Conservation (phyloP, 129 eudicot species). For the Ambrosia trifida region DNA sequence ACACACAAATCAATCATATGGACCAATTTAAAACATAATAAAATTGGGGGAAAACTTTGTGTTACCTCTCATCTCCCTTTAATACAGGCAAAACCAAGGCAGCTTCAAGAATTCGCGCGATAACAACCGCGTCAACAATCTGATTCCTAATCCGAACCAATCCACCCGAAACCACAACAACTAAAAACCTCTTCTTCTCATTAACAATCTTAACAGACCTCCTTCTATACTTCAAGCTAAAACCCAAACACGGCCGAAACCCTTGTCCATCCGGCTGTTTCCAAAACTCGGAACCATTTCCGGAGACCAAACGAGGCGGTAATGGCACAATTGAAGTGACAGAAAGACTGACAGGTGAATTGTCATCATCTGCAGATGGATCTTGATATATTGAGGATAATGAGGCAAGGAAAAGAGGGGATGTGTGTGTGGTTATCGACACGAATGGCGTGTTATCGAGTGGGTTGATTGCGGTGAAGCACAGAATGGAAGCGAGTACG, state of each 20-base stretch:
- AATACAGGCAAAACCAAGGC: slow-evolving; percentile 65
- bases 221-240: slow-evolving; percentile 50
- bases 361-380: slow-evolving; percentile 1
- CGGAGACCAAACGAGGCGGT: slow-evolving; percentile 44
- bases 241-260: slow-evolving; percentile 56
- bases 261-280: slow-evolving; percentile 64
- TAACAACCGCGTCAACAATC: slow-evolving; percentile 76
- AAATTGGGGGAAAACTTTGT: not conserved
- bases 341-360: slow-evolving; percentile 35
- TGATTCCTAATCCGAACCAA: slow-evolving; percentile 66
- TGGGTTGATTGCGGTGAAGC: slow-evolving; percentile 30
- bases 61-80: slow-evolving; percentile 66
- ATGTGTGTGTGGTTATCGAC: slow-evolving; percentile 35
- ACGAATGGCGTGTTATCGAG: slow-evolving; percentile 28
- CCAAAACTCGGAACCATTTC: slow-evolving; percentile 52
- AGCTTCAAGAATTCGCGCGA: slow-evolving; percentile 74
- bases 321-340: slow-evolving; percentile 53
- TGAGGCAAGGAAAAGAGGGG: slow-evolving; percentile 48
- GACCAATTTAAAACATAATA: not conserved
- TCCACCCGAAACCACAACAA: slow-evolving; percentile 71
- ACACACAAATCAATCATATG: not conserved
- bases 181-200: slow-evolving; percentile 63
- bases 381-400: slow-evolving; percentile 33
- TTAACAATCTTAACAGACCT: slow-evolving; percentile 45
- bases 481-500: slow-evolving; percentile 33